These are phyloP conservation scores for Jimgerdemannia flammicorona DNA, from an alignment of 192 early-diverging fungal species.

Conservation along the genomic window DNA sequence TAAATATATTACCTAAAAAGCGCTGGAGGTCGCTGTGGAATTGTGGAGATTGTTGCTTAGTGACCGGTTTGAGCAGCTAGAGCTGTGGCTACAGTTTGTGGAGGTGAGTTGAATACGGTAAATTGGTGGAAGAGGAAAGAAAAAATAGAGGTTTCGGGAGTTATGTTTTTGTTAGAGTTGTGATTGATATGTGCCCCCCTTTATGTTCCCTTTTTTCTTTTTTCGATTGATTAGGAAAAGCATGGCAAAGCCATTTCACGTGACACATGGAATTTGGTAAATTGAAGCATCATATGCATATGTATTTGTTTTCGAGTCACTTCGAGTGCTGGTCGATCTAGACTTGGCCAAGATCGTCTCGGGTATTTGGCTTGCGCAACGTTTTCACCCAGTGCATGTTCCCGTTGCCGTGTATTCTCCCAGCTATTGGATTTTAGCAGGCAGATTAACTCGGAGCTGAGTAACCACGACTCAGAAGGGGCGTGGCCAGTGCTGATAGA, in stretches of 20 bases:
- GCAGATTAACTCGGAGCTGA: slow-evolving; percentile 56
- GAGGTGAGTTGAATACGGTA: slow-evolving; percentile 33
- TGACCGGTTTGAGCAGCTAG: slow-evolving; percentile 58
- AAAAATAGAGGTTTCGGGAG: no score
- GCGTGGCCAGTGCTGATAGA: slow-evolving; percentile 88
- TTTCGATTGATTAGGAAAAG: slow-evolving; percentile 45
- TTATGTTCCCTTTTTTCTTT: no score
- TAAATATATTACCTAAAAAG: no score
- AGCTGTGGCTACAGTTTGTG: slow-evolving; percentile 68
- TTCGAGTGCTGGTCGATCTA: no score
- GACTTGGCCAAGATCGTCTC: no score
- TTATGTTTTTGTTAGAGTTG: no score
- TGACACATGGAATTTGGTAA: slow-evolving; percentile 82
- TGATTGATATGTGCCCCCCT: no score
- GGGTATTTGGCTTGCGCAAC: not conserved
- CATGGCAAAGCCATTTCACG: slow-evolving; percentile 75
- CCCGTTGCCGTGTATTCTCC: not conserved
- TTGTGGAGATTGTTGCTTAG: slow-evolving; percentile 69
- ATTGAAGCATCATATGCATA: not conserved
- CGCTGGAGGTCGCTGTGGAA: slow-evolving; percentile 69
- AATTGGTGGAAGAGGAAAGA: no score
- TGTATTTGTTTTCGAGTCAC: no score
- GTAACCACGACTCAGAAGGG: slow-evolving; percentile 71
- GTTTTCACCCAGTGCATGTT: not conserved
- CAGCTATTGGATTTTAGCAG: slow-evolving; percentile 75